These are phyloP conservation scores for Brassica balearica DNA, from an alignment of 441 rosid genomes.

Conservation along the genomic window DNA sequence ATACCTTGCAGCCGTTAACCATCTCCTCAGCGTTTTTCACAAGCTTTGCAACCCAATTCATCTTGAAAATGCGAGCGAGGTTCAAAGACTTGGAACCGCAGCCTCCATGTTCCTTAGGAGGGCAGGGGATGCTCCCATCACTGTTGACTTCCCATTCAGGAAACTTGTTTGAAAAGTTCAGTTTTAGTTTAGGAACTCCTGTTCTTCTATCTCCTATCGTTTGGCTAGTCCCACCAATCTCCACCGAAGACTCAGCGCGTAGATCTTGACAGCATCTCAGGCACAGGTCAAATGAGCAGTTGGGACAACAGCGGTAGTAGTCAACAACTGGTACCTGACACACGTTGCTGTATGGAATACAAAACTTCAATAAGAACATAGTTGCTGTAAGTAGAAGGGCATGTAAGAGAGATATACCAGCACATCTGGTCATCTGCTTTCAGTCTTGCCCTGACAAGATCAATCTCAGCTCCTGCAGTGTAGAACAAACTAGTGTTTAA, in stretches of 20 bases:
- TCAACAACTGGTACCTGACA: slow-evolving; percentile 94
- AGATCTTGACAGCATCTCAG: slow-evolving; percentile 95
- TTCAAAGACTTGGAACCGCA: slow-evolving; percentile 71
- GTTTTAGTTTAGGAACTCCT: slow-evolving; percentile 48
- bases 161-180: slow-evolving; percentile 60
- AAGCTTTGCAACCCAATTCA: slow-evolving; percentile 98
- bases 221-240: slow-evolving; percentile 47
- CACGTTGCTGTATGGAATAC: slow-evolving; percentile 72
- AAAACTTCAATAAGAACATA: slow-evolving; percentile 24
- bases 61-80: slow-evolving; percentile 87
- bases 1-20: slow-evolving; percentile 83
- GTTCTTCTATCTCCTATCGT: slow-evolving; percentile 33
- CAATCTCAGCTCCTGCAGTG: slow-evolving; percentile 75
- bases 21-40: slow-evolving; percentile 94
- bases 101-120: slow-evolving; percentile 84
- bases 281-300: slow-evolving; percentile 86
- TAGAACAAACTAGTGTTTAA: slow-evolving; percentile 26
- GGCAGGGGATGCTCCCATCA: slow-evolving; percentile 91
- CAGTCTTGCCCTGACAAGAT: slow-evolving; percentile 80
- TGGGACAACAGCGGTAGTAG: slow-evolving; percentile 89
- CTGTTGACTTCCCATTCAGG: slow-evolving; percentile 84
- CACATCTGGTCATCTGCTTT: slow-evolving; percentile 99
- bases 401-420: slow-evolving; percentile 57
- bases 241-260: slow-evolving; percentile 57
- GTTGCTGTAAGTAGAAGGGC: slow-evolving; percentile 9